Percentiles rank a stretch among this genome's conserved stretches.
These are phyloP conservation scores for Corylus avellana DNA, from an alignment of 306 rosid genomes.

Conservation along the genomic window DNA sequence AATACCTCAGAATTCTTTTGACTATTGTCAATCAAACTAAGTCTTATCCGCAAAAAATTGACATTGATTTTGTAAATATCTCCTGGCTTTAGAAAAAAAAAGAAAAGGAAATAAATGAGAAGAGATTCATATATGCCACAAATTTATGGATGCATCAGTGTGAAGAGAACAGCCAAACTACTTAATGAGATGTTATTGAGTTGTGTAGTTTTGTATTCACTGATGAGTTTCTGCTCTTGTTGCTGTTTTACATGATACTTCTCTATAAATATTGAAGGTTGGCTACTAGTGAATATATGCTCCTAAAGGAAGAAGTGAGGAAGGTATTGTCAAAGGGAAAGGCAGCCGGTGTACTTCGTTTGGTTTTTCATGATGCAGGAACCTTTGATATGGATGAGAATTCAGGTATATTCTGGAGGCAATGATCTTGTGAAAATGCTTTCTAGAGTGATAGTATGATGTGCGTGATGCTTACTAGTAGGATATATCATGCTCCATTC, in stretches of 20 bases:
- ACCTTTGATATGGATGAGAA: slow-evolving; percentile 66
- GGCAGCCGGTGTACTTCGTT: slow-evolving; percentile 86
- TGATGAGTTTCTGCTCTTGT: slow-evolving; percentile 2
- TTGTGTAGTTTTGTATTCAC: neutral
- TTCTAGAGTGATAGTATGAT: neutral
- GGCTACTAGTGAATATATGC: slow-evolving; percentile 43
- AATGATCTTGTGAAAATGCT: slow-evolving; percentile 7
- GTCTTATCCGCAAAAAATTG: too few relatives aligned
- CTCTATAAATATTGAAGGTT: slow-evolving; percentile 38
- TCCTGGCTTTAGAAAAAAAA: too few relatives aligned
- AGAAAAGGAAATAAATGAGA: too few relatives aligned
- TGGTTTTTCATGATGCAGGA: slow-evolving; percentile 95
- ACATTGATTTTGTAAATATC: too few relatives aligned
- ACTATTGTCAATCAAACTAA: too few relatives aligned
- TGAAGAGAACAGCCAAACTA: neutral
- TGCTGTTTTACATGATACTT: slow-evolving; percentile 2
- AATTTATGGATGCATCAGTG: neutral
- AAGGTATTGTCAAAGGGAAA: slow-evolving; percentile 69
- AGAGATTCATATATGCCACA: too few relatives aligned
- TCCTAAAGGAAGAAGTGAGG: slow-evolving; percentile 66
- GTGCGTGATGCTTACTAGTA: neutral
- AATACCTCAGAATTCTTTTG: too few relatives aligned
- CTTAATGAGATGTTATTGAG: neutral
- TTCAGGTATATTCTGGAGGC: slow-evolving; percentile 47
- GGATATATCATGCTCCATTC: neutral